phyloP scores from a whole-genome alignment of 176 grass and related monocot species.

The Paspalum notatum region DNA sequence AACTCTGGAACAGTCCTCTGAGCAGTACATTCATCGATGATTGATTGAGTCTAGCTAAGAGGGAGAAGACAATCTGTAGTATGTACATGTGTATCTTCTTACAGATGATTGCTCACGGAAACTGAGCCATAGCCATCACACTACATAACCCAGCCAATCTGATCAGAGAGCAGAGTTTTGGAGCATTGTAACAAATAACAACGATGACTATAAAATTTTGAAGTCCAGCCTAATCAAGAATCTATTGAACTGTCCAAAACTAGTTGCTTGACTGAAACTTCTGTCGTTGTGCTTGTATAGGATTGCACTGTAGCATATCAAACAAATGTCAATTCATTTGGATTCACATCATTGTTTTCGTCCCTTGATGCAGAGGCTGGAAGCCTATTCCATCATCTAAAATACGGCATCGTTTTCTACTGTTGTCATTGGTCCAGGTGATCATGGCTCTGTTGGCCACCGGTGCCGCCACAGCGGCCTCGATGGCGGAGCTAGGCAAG shows the following conservation, averaged over 20 bases:
- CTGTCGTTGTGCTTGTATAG: slow-evolving; percentile 17
- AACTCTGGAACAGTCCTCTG: background rate
- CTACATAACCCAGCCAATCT: slow-evolving; percentile 17
- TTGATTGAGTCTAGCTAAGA: background rate
- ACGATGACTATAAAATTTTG: background rate
- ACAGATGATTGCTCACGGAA: background rate
- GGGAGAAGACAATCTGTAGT: background rate
- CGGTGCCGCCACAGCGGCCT: slow-evolving; percentile 51
- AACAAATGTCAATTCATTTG: slow-evolving; percentile 15
- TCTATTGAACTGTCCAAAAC: slow-evolving; percentile 45
- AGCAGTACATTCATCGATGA: background rate
- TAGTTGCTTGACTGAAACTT: slow-evolving; percentile 45
- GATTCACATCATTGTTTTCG: background rate
- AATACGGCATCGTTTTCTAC: too few species aligned
- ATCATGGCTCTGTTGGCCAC: slow-evolving; percentile 66
- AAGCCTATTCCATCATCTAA: too few species aligned
- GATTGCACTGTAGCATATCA: slow-evolving; percentile 17
- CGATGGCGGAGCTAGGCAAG: slow-evolving; percentile 78
- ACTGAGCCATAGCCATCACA: background rate
- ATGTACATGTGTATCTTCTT: slow-evolving; percentile 4
- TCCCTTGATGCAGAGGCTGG: too few species aligned
- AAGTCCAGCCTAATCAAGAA: slow-evolving; percentile 32
- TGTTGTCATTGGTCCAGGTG: slow-evolving; percentile 48
- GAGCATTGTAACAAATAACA: slow-evolving; percentile 10
- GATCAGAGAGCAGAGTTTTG: slow-evolving; percentile 11